Conservation (phyloP, 2,329 filamentous ascomycete species). For the Colletotrichum sp. region DNA sequence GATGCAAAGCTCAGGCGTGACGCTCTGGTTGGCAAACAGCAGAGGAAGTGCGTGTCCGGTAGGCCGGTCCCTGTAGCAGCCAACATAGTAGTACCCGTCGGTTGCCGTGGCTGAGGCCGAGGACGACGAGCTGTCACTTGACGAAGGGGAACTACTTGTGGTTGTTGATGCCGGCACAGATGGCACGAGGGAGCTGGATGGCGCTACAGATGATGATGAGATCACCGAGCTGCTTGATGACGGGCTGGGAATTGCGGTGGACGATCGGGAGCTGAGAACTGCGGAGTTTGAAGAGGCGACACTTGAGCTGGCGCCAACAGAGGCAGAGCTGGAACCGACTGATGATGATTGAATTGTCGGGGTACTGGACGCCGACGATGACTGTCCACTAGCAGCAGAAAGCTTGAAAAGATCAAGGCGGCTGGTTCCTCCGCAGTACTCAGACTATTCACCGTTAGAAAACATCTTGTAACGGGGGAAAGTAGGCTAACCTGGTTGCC, state of each 20-base stretch:
- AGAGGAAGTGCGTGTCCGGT: constrained; percentile 33
- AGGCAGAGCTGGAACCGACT: neutral
- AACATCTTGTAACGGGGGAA: accelerated
- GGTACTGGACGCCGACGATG: neutral
- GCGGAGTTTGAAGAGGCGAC: neutral
- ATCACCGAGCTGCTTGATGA: neutral
- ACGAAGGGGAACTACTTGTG: neutral
- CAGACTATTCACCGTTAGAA: constrained; percentile 1
- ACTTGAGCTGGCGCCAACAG: neutral
- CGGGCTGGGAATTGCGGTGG: neutral
- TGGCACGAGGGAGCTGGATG: constrained; percentile 9
- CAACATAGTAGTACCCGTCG: constrained; percentile 31
- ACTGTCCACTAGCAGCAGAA: neutral
- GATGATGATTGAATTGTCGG: neutral
- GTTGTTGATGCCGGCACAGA: constrained; percentile 14
- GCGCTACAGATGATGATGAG: neutral
- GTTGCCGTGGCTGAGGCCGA: constrained; percentile 24
- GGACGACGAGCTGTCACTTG: neutral
- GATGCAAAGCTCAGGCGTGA: constrained; percentile 38
- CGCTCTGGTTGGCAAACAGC: constrained; percentile 33
- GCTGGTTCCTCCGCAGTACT: constrained; percentile 19
- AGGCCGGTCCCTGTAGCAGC: constrained; percentile 32
- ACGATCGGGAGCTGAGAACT: neutral
- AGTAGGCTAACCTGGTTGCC: constrained; percentile 14
- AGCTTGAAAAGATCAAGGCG: constrained; percentile 19